Evolutionary conservation across 176 grass and related monocot genomes (phyloP), one percentile per base, ranked within the genome.

Genomic region (Carex myosuroides): DNA sequence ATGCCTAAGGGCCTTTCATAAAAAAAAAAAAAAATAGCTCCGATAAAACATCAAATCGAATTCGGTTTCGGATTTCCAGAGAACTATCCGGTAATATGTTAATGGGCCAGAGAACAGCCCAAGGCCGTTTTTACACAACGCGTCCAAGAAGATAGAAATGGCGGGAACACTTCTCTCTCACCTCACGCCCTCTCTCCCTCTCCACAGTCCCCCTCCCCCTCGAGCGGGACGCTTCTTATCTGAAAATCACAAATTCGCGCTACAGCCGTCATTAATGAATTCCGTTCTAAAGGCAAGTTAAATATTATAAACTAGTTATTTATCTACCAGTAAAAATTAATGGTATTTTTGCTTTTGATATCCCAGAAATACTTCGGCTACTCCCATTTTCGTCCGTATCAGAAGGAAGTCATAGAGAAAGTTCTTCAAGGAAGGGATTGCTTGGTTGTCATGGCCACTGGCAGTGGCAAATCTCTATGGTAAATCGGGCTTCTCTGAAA

Each of bases 381-480:
- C 76, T 90, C 89, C 3, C 79, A 86, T 16, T 91, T 94, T 87
- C 85, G 89, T 13, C 82, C 92, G 20, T 92, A 91, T 85, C 95
- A 94, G 89, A 74, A 84, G 86, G 95, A 97, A 87, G 83, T 93
- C 67, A 91, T 97, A 12, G 64, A 92, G 65, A 85, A 91, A 77
- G 86, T 97, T 21, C 56, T 94, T 30, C 64, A 88, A 50, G 89
- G 90, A 41, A 91, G 79, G 86, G 95, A 97, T 79, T 92, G 92
- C 87, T 72, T 94, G 72, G 92, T 87, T 39, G 95, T 97, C 80
- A 97, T 97, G 95, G 90, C 92, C 81, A 97, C 95, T n/a, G 92
- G 95, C 73, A 97, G 95, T 75, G 95, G 95, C 70, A 97, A 97
- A 73, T 94, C 92, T 48, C 83, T 97, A 17, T 97, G 92, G 90